A percentile compares a stretch with the other conserved stretches of the same genome.
phyloP scores from a whole-genome alignment of 495 filamentous ascomycete species.

The Neohortaea acidophila region DNA sequence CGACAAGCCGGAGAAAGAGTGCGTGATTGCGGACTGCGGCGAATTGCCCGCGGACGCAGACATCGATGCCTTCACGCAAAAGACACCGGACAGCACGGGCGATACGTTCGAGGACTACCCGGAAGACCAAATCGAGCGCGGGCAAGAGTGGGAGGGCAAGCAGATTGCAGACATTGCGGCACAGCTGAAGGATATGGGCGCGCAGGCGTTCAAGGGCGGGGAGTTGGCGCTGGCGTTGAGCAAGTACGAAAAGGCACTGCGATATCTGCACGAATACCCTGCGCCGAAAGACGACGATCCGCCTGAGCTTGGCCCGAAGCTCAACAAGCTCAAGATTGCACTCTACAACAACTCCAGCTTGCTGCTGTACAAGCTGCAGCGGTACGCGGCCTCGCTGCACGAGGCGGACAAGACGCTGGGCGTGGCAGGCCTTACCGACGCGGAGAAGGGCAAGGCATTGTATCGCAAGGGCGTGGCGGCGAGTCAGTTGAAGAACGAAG shows the following conservation, averaged over 20 bases:
- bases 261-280: constrained; percentile 84
- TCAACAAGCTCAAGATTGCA: constrained; percentile 59
- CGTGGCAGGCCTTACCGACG: constrained; percentile 47
- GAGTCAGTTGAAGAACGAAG: constrained; percentile 68
- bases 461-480: constrained; percentile 68
- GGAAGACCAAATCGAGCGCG: constrained; percentile 47
- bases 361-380: constrained; percentile 63
- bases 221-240: constrained; percentile 58
- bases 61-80: constrained; percentile 44
- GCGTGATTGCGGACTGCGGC: constrained; percentile 71
- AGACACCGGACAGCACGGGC: constrained; percentile 60
- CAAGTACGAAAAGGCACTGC: constrained; percentile 96
- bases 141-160: constrained; percentile 41
- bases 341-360: constrained; percentile 66
- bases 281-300: constrained; percentile 50
- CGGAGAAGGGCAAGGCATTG: constrained; percentile 75
- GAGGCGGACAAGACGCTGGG: constrained; percentile 61
- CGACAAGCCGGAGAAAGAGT: constrained; percentile 67
- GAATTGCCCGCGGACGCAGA: constrained; percentile 54
- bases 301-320: constrained; percentile 45
- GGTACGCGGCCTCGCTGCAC: constrained; percentile 50
- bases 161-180: constrained; percentile 63
- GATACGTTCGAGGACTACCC: constrained; percentile 95
- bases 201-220: constrained; percentile 72
- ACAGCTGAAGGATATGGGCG: constrained; percentile 85